Evolutionary conservation across 2,329 filamentous ascomycete species (phyloP), one percentile per base, ranked within the genome.

Genomic region (Colletotrichum sp.): DNA sequence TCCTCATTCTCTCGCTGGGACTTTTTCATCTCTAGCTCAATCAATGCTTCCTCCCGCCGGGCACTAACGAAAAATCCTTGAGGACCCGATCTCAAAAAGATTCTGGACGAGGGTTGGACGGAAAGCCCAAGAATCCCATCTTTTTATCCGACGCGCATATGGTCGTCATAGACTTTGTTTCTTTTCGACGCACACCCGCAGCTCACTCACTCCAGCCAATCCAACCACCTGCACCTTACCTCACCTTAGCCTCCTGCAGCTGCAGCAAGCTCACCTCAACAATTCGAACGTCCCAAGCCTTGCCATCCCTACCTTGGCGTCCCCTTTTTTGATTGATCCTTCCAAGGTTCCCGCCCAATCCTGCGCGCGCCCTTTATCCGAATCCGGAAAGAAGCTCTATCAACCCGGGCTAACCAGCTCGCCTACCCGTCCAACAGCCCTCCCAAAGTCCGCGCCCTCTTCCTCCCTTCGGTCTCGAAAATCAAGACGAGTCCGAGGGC

Each of bases 101-200:
- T 34, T 32, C 21, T 38, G 38, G 24, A 52, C 56, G 21, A 58
- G 43, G 63, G 32, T 34, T 69, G 64, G 73, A 56, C 58, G 26
- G 63, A 67, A 28, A 48, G 58, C 56, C 32, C 58, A 52, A 43
- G 43, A 75, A 73, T 64, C 73, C 69, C 69, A 75, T 75, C 61
- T 32, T 61, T 48, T 38, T 38, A 55, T 63, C 4, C 13, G 21
- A 64, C 12, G 63, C 73, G 43, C 73, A 75, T 75, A 58, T 75
- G 69, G 73, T 73, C 73, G 73, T 75, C 73, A 75, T 75, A 75
- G 73, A 75, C 73, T 75, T 63, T 36, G 18, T 28, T 38, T 63
- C 18, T 32, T 61, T 34, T 61, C 9, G 18, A 32, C 28, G 56
- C 24, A 34, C 59, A 32, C 28, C 16, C 26, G 59, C 18, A 34